Evolutionary conservation across 164 flowering plant species (phyloP), one percentile per base, ranked within the genome.

Genomic region (Hamamelis virginiana): DNA sequence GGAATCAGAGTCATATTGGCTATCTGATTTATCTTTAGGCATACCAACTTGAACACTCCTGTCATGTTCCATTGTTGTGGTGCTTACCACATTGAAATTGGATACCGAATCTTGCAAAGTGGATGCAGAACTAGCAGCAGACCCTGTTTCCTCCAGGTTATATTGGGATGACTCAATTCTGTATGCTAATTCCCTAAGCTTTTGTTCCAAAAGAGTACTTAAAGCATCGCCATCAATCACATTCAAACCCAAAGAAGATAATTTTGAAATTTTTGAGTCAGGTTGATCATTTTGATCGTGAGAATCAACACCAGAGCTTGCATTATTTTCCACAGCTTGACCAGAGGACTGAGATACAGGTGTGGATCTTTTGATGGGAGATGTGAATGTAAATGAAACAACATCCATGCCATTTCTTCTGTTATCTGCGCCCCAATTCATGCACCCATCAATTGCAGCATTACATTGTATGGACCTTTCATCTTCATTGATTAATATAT

Each of bases 341-440:
- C 62, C 44, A 4, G 76, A 60, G 68, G 76, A 68, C 43, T 27
- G 69, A 4, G 78, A 48, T 60, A 53, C 73, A 48, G 72, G 45
- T 15, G 26, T 65, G 5, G 82, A 65, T 55, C 73, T 76, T 53
- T 75, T 84, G 1, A 89, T 76, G 22, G 94, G 94, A 56, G 94
- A 81, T 5, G 85, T 59, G 62, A 89, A 89, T 41, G 91, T 84
- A 75, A 89, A 89, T 45, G 94, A 89, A 69, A 89, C 73, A 41
- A 87, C 76, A 79, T 89, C 89, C 76, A 69, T 77, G 51, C 80
- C 76, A 28, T 72, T 77, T 61, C 81, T 86, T 51, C 27, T 71
- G 45, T 74, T 69, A 58, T 74, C 75, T 65, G 38, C 23, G 23
- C 65, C 71, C 76, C 74, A 47, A 8, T 74, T 68, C n/a, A 67